Conservation (phyloP, 305 asterid species). For the Galium porrigens region DNA sequence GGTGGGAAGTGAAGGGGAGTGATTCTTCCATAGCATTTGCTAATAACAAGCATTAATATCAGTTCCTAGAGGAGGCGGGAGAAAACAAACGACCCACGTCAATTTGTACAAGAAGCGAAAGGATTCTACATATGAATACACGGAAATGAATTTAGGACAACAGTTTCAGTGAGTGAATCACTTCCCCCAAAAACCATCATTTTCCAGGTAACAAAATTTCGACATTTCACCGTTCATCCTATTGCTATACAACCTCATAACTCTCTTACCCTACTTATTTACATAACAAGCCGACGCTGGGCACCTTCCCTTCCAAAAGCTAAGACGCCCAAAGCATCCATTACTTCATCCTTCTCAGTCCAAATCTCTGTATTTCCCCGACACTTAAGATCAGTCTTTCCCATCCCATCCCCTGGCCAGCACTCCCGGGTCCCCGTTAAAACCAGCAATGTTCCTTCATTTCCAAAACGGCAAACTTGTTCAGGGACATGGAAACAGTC, state of each 20-base stretch:
- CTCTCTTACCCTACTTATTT: slow-evolving; percentile 13
- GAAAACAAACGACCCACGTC: slow-evolving; percentile 5
- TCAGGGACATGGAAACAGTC: slow-evolving; percentile 1
- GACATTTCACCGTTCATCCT: slow-evolving; percentile 12
- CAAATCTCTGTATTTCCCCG: slow-evolving; percentile 4
- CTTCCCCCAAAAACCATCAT: slow-evolving; percentile 2
- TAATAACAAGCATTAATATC: not conserved
- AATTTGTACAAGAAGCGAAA: slow-evolving; percentile 2
- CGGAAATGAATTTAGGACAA: slow-evolving; percentile 11
- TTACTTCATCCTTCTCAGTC: not conserved
- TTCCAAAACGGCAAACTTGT: not conserved
- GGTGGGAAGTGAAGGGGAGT: too few species aligned
- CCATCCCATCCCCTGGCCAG: slow-evolving; percentile 10
- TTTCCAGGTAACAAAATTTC: slow-evolving; percentile 12
- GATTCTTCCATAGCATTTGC: too few species aligned
- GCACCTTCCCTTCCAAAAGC: slow-evolving; percentile 3
- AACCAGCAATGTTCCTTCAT: not conserved
- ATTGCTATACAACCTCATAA: slow-evolving; percentile 17
- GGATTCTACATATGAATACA: not conserved
- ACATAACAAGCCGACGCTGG: slow-evolving; percentile 10
- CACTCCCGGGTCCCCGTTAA: not conserved
- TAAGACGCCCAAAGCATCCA: slow-evolving; percentile 6
- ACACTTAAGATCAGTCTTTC: not conserved
- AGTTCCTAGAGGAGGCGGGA: not conserved
- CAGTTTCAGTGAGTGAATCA: slow-evolving; percentile 1